phyloP scores from a whole-genome alignment of 768 basidiomycete species.

The Trametes punicea region DNA sequence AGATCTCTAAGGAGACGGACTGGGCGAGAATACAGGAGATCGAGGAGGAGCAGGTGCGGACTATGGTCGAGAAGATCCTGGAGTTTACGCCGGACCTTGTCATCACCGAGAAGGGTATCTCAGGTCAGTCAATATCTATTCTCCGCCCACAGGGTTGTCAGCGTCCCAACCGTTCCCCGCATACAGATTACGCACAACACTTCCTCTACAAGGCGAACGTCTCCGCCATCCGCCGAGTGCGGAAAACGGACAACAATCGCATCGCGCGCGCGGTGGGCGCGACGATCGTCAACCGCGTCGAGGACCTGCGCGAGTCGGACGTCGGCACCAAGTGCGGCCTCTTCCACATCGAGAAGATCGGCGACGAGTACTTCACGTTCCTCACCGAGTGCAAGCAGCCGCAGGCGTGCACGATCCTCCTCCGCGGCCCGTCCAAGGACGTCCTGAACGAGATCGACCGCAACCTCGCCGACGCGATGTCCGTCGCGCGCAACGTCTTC shows the following conservation, averaged over 20 bases:
- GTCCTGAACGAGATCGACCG: constrained; percentile 98
- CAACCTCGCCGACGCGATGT: constrained; percentile 96
- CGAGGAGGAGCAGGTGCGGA: constrained; percentile 96
- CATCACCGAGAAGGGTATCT: constrained; percentile 97
- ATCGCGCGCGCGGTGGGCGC: constrained; percentile 94
- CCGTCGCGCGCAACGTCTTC: constrained; percentile 93
- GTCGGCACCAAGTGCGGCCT: constrained; percentile 91
- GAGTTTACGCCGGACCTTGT: constrained; percentile 95
- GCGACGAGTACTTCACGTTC: constrained; percentile 99
- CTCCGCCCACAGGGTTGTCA: background rate
- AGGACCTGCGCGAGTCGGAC: constrained; percentile 90
- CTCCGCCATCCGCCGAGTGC: constrained; percentile 93
- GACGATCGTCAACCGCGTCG: constrained; percentile 94
- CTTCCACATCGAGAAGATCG: constrained; percentile 97
- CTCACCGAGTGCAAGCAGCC: constrained; percentile 86
- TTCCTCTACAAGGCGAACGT: constrained; percentile 84
- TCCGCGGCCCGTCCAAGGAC: constrained; percentile 97
- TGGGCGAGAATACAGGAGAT: constrained; percentile 91
- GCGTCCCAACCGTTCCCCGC: background rate
- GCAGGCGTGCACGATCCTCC: constrained; percentile 96
- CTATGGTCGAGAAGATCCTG: constrained; percentile 76
- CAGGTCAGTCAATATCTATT: constrained; percentile 52
- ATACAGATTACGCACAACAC: constrained; percentile 86
- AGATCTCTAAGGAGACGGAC: constrained; percentile 90
- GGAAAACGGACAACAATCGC: constrained; percentile 98